Base-by-base conservation (phyloP, 2,329 filamentous ascomycete genomes). In the Rhynchosporium agropyri region DNA sequence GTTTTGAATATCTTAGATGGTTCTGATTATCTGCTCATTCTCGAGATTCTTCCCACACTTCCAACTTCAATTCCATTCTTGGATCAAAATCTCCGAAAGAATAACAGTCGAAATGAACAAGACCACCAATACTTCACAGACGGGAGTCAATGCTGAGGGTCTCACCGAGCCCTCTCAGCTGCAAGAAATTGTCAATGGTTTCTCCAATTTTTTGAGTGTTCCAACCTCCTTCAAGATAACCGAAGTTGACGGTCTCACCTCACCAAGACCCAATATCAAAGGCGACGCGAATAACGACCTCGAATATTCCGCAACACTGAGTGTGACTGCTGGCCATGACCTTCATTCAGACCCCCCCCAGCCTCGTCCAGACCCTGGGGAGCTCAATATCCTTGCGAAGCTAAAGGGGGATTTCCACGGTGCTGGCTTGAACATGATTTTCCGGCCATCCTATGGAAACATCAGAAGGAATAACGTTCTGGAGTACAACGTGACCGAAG, bases 401-500 rank as follows among this genome's bases (percentile, higher is more conserved):
- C 73, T 76, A 58, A 66, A 43, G 4, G 74, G 74, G 40, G 65
- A 67, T 0, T 78, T 72, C 40, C 63, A 60, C 9, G 77, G 77
- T 1, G 70, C 66, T 3, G 76, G 77, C 2, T 75, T 78, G 67
- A 78, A 78, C 64, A 71, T 71, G 2, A 77, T 78, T 55, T 78
- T 77, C 61, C 74, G 76, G 0, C 77, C 77, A 0, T 73, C 64
- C 2, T 68, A 68, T 15, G 46, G 48, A 3, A 54, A 67, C 4
- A 49, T 61, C 1, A 46, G 62, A 13, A 65, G 66, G 40, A 70
- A 74, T 53, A 76, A 77, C 58, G 66, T 77, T 42, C 62, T 79
- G n/a, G 71, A 79, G 36, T 70, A 78, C 36, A 78, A 78, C 54
- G 71, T 79, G 2, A 78, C 76, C 2, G 67, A 66, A 4, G 77